Evolutionary conservation across 352 stramenopile genomes (phyloP).

Genomic region (Phytophthora megakarya): DNA sequence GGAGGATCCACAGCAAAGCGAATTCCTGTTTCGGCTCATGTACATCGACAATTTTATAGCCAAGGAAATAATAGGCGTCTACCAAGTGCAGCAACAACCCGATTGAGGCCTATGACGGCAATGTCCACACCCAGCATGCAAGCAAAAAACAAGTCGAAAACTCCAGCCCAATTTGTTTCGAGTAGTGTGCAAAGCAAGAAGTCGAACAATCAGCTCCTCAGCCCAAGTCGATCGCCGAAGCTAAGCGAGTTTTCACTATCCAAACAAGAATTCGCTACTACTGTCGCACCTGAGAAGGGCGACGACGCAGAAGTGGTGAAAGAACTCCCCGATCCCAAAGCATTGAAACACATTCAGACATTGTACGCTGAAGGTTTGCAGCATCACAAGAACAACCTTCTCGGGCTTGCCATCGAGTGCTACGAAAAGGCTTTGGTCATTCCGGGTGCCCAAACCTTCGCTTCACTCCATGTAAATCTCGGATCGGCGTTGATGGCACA

Average conservation of each 20-base stretch:
- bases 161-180: not conserved
- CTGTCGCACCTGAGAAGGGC: not conserved
- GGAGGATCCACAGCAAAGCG: slow-evolving; percentile 4
- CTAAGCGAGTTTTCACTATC: not conserved
- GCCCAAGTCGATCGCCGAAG: not conserved
- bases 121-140: not conserved
- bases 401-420: slow-evolving; percentile 49
- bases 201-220: slow-evolving; percentile 10
- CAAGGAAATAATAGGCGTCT: not conserved
- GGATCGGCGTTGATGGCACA: slow-evolving; percentile 57
- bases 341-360: slow-evolving; percentile 45
- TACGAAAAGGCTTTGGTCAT: slow-evolving; percentile 59
- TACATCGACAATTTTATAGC: slow-evolving; percentile 14
- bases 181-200: not conserved
- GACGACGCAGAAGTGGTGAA: slow-evolving; percentile 6
- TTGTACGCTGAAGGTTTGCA: slow-evolving; percentile 68
- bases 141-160: not conserved
- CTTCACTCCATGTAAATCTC: slow-evolving; percentile 74
- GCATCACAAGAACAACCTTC: slow-evolving; percentile 56
- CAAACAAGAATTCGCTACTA: not conserved
- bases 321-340: slow-evolving; percentile 15
- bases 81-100: not conserved
- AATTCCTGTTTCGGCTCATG: slow-evolving; percentile 2
- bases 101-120: slow-evolving; percentile 7
- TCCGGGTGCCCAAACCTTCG: slow-evolving; percentile 45